Base-by-base conservation (phyloP, 2,329 filamentous ascomycete species). In the Alternaria atra region DNA sequence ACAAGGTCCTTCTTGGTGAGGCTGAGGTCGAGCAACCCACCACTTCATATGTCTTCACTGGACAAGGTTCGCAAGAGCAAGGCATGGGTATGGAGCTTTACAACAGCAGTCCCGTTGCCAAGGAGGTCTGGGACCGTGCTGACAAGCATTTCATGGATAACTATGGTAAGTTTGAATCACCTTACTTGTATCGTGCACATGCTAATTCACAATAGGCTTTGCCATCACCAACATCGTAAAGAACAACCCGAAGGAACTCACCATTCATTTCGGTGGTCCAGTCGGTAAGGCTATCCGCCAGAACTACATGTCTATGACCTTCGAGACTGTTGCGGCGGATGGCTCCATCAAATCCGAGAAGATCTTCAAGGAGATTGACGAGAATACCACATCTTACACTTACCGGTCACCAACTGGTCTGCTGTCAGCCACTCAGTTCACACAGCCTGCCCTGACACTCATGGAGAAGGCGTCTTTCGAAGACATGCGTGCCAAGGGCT, bases 401-500 rank as follows among this genome's bases (percentile, higher is more conserved):
- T 99, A 98, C 85, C 89, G 91, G 61, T 99, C 95, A 12, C 95
- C 95, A 1, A 96, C 92, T 3, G 95, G 95, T 74, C 87, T 99
- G 55, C 87, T 99, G 39, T 99, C 95, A 37, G 95, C 96, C 4
- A 99, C 95, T 5, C 95, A 99, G 78, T 99, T 99, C 84, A 99
- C 95, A 0, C 95, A 99, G 82, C 95, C 95, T 34, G 95, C 95
- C 52, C 84, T 99, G 72, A 99, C 95, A 0, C 87, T 99, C 51
- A 99, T 99, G 96, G 95, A 99, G 85, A 99, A 99, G 87, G 95
- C 95, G 61, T 97, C 93, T 73, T 99, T 99, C 72, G 95, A 98
- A 82, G 96, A 99, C 80, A 98, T 99, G 95, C 93, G 93, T 76
- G 87, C 93, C 73, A 98, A 97, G 86, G 95, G 96, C 63, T 88